Evolutionary conservation across 148 eudicot genomes (phyloP).

Genomic region (Chenopodium quinoa): DNA sequence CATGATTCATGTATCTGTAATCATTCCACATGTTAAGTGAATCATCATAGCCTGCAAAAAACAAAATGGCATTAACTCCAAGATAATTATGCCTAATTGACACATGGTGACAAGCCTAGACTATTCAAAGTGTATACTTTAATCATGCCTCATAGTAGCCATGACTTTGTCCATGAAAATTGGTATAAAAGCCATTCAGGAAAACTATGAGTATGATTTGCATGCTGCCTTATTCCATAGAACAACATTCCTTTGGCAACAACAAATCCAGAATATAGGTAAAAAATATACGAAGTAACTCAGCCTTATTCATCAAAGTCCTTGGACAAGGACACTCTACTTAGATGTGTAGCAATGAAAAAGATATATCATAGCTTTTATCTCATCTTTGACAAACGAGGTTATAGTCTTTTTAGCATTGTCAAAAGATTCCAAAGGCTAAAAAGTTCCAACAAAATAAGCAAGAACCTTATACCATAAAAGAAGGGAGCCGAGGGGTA

Average conservation of each 20-base stretch:
- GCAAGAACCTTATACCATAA: constrained; percentile 29
- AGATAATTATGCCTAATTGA: neutral
- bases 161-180: neutral
- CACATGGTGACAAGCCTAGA: neutral
- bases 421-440: neutral
- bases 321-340: neutral
- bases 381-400: neutral
- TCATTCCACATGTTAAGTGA: constrained; percentile 40
- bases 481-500: constrained; percentile 36
- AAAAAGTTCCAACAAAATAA: neutral
- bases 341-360: neutral
- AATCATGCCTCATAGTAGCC: neutral
- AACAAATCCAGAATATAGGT: neutral
- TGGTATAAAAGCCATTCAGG: neutral
- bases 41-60: constrained; percentile 40
- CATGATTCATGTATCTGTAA: constrained; percentile 43
- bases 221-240: neutral
- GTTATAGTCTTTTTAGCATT: neutral
- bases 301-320: neutral
- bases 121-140: neutral
- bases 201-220: neutral
- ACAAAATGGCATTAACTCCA: neutral
- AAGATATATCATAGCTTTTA: neutral
- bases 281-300: neutral
- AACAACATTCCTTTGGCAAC: neutral